phyloP scores from a whole-genome alignment of 352 stramenopile genomes.

The Blastocystis sp. region DNA sequence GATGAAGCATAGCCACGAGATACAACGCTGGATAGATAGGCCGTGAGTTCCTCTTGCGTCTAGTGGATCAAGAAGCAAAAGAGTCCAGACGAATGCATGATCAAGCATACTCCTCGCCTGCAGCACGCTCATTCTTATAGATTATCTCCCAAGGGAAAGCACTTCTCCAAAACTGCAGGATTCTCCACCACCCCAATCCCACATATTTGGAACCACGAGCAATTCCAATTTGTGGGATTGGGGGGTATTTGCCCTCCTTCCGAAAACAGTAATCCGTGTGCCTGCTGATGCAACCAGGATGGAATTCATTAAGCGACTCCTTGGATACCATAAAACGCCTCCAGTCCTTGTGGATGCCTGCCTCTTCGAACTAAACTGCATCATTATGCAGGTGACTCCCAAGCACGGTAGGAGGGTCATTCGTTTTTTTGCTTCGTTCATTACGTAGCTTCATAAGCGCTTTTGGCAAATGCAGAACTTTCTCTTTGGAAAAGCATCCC shows the following conservation, averaged over 20 bases:
- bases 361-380: conserved; percentile 63
- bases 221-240: too few species aligned
- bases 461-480: conserved; percentile 69
- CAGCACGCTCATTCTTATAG: too few species aligned
- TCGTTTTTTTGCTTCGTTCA: not conserved
- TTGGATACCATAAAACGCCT: conserved; percentile 64
- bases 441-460: conserved; percentile 53
- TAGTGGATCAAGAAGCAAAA: not conserved
- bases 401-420: conserved; percentile 48
- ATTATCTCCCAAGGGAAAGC: too few species aligned
- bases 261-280: not conserved
- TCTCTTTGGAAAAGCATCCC: conserved; percentile 57
- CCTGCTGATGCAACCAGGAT: not conserved
- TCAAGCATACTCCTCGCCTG: not conserved
- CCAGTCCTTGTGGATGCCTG: conserved; percentile 50
- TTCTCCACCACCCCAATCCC: too few species aligned
- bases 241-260: too few species aligned
- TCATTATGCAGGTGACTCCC: conserved; percentile 48
- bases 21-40: not conserved
- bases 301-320: conserved; percentile 59
- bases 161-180: too few species aligned
- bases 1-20: not conserved
- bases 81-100: not conserved
- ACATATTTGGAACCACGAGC: too few species aligned
- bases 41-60: not conserved